These are phyloP conservation scores for Arctium minus DNA, from an alignment of 129 eudicot species.

Conservation along the genomic window DNA sequence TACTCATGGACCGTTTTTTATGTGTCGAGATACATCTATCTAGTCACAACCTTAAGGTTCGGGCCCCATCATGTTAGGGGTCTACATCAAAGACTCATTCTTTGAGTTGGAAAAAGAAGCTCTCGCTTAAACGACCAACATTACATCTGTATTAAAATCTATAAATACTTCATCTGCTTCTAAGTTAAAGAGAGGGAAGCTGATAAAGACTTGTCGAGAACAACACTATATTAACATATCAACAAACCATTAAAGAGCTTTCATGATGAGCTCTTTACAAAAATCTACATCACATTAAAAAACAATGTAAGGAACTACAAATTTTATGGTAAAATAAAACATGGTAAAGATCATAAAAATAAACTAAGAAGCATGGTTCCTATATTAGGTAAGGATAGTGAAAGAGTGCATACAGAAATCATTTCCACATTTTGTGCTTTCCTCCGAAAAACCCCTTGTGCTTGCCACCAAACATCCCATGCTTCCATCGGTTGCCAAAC, in stretches of 20 bases:
- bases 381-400: not conserved
- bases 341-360: not conserved
- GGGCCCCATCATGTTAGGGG: not conserved
- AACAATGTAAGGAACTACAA: not conserved
- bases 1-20: not conserved
- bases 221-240: constrained; percentile 4
- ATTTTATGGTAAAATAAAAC: not conserved
- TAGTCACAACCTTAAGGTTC: too few relatives aligned
- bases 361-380: not conserved
- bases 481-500: constrained; percentile 52
- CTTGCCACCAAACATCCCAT: constrained; percentile 56
- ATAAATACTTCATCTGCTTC: not conserved
- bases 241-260: not conserved
- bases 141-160: not conserved
- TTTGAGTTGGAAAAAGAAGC: not conserved
- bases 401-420: constrained; percentile 13
- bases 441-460: constrained; percentile 47
- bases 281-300: constrained; percentile 7
- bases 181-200: not conserved
- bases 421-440: constrained; percentile 55
- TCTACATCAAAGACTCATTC: not conserved
- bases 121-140: not conserved
- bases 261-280: not conserved
- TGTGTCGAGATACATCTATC: too few relatives aligned
- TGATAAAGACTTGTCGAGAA: not conserved